Evolutionary conservation across 2,329 filamentous ascomycete species (phyloP), one percentile per base, ranked within the genome.

Genomic region (Arthrobotrys iridis): DNA sequence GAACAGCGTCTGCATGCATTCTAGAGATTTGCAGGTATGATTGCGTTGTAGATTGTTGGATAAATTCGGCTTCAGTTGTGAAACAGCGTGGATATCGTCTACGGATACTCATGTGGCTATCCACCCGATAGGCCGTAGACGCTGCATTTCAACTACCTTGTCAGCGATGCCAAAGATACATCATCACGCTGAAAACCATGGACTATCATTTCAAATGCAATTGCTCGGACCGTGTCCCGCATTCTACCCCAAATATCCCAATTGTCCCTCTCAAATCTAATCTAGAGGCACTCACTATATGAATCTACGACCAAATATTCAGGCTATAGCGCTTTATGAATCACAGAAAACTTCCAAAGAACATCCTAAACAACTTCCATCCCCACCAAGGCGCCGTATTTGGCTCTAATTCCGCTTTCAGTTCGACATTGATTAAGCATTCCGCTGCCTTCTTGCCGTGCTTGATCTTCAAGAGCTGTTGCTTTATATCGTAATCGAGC

Each of bases 261-360:
- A 11, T 15, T 18, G n/a, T 59, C 15, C 35, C 35, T n/a, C 15
- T 28, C 26, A 33, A 24, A 5, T 33, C 28, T 18, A 55, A 20
- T 22, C 50, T 37, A 2, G 18, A 55, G 50, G 37, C 10, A 55
- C 37, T 55, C 50, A 24, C 28, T 18, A 37, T 37, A 18, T 6
- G 11, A 2, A 30, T n/a, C 30, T 4, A 37, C 15, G n/a, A 55
- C 10, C 35, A 7, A 45, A 7, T 24, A 63, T 45, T 41, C 58
- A 41, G 30, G 26, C 60, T 43, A 35, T 37, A 33, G 10, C n/a
- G n/a, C n/a, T n/a, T n/a, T n/a, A n/a, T n/a, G n/a, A 28, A 40
- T 50, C 48, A 75, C 30, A 75, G 45, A 37, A 75, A 75, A 33
- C 71, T 75, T 28, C 63, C 62, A 57, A 75, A 64, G 33, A 75